Evolutionary conservation across 768 basidiomycete species (phyloP), one percentile per base, ranked within the genome.

Genomic region (Boletus reticuloceps): DNA sequence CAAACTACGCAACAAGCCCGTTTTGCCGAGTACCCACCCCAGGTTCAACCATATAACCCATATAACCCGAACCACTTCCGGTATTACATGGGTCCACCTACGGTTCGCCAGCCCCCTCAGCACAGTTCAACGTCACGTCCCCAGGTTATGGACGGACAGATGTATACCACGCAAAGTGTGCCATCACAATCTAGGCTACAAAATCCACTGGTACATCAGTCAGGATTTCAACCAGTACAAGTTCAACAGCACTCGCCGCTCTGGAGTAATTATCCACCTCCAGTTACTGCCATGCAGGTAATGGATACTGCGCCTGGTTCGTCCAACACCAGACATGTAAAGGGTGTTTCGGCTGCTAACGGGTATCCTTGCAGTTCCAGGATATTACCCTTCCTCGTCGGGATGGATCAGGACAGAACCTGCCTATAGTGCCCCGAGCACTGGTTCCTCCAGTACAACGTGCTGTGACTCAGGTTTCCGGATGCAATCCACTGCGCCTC

Each of bases 241-340:
- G 31, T 22, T 42, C 62, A 50, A 43, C 67, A 56, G 13, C 31
- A 44, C 1, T 13, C 48, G 11, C 60, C 47, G 37, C n/a, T 51
- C 37, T 53, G 60, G 67, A 50, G 17, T 51, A 25, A 20, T 37
- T 41, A 61, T 53, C 11, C 54, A 31, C 55, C 16, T 34, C 66
- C 51, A 38, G 38, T 34, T 9, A 8, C 27, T 27, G 9, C 27
- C 7, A 20, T 31, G 6, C 40, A 56, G 13, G 34, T 31, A 3
- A 10, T 40, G 12, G 37, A 25, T 36, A 8, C 38, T 14, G 14
- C 41, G 12, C 41, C 53, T 31, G 56, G 67, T 67, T 20, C 25
- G 61, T 64, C 27, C 31, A 31, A 38, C 11, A 20, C 20, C 6
- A 5, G 11, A 37, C 42, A 6, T 16, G 5, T 29, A 10, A 31